Conservation (phyloP, 2,329 filamentous ascomycete genomes). For the Periconia sp. region DNA sequence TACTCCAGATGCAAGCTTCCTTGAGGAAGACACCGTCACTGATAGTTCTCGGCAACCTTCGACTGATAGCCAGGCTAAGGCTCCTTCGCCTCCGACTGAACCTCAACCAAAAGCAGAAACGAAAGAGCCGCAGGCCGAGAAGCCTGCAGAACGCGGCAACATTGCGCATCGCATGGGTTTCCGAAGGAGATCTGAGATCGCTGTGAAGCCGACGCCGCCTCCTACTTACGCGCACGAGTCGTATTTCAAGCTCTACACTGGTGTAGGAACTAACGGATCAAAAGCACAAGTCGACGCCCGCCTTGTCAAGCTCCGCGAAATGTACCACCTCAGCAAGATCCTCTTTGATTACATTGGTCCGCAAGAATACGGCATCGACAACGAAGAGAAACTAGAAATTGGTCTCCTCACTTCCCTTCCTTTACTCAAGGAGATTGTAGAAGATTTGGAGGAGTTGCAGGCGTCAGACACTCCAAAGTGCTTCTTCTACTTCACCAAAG, state of each 20-base stretch:
- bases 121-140: conserved; percentile 49
- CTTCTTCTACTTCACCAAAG: conserved; percentile 99
- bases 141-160: conserved; percentile 38
- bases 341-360: conserved; percentile 98
- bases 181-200: conserved; percentile 57
- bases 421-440: conserved; percentile 93
- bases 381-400: conserved; percentile 98
- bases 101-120: conserved; percentile 35
- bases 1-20: conserved; percentile 79
- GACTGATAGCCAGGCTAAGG: conserved; percentile 31
- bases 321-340: conserved; percentile 93
- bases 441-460: conserved; percentile 96
- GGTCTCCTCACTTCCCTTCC: conserved; percentile 92
- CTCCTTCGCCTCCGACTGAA: conserved; percentile 39
- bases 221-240: conserved; percentile 56
- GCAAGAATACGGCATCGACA: conserved; percentile 95
- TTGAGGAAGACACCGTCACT: conserved; percentile 64
- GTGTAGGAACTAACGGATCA: conserved; percentile 62
- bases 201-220: conserved; percentile 25
- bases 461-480: conserved; percentile 92
- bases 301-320: conserved; percentile 85
- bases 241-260: conserved; percentile 91
- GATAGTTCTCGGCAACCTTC: conserved; percentile 41
- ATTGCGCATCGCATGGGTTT: conserved; percentile 59
- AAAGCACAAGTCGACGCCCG: conserved; percentile 83